These are phyloP conservation scores for Nidula niveotomentosa DNA, from an alignment of 1,284 basidiomycete genomes.

Conservation along the genomic window DNA sequence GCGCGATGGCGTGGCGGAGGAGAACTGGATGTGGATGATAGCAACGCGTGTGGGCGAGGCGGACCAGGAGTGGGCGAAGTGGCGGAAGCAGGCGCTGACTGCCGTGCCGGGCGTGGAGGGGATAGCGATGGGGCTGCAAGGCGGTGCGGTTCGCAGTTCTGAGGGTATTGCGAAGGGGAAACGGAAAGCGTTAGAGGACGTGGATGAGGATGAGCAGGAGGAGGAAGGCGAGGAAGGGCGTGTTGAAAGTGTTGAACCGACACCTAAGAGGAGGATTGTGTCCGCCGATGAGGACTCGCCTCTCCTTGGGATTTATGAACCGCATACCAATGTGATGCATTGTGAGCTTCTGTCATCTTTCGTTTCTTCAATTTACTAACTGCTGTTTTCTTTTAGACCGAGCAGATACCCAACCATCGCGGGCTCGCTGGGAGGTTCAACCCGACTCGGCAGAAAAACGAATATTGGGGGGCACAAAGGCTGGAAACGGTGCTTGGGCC, in stretches of 20 bases:
- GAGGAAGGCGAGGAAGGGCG: slow-evolving; percentile 21
- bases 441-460: slow-evolving; percentile 43
- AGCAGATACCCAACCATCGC: slow-evolving; percentile 68
- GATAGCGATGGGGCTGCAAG: slow-evolving; percentile 16
- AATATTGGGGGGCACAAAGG: slow-evolving; percentile 69
- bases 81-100: slow-evolving; percentile 58
- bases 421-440: slow-evolving; percentile 57
- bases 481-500: slow-evolving; percentile 75
- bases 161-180: slow-evolving; percentile 28
- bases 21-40: slow-evolving; percentile 89
- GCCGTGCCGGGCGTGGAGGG: slow-evolving; percentile 29
- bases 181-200: slow-evolving; percentile 19
- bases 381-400: slow-evolving; percentile 48
- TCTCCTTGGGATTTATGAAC: slow-evolving; percentile 69
- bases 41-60: slow-evolving; percentile 64
- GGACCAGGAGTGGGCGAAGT: slow-evolving; percentile 62
- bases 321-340: slow-evolving; percentile 66
- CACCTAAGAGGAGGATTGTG: slow-evolving; percentile 30
- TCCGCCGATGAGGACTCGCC: slow-evolving; percentile 29
- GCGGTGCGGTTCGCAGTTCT: slow-evolving; percentile 10
- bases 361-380: slow-evolving; percentile 4
- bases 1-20: slow-evolving; percentile 74
- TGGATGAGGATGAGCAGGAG: slow-evolving; percentile 11
- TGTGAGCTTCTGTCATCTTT: slow-evolving; percentile 44
- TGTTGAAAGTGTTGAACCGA: slow-evolving; percentile 15